Base-by-base conservation (phyloP, 177 flowering plant genomes). In the Vitis hybrid region DNA sequence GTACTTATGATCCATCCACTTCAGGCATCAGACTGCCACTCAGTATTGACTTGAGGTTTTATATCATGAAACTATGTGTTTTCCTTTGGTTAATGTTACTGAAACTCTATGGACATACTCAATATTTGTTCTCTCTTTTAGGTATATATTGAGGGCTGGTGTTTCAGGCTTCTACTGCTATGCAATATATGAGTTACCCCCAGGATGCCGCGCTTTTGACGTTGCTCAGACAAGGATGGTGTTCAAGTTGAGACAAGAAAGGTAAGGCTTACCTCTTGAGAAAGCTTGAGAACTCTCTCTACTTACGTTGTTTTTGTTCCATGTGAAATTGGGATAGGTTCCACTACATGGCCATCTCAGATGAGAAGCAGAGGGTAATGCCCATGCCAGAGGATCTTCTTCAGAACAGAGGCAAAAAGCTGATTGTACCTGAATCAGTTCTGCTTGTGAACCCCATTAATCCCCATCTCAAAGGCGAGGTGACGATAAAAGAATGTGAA, bases 331-430 rank as follows among this genome's bases (percentile, higher is more conserved):
- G 19, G 48, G 48, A 31, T 57, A 89, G 90, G 82, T 87, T 89
- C 56, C 85, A 79, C 18, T 86, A 89, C 76, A 87, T 89, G 90
- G 89, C 93, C 29, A 75, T 85, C 57, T 65, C 89, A 33, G 90
- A 89, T 69, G 79, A 82, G 26, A 87, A 79, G 68, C 88, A 87
- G 71, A 79, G 85, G 67, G 71, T 79, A 71, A 89, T 89, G 93
- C 93, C 89, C 50, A 75, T 82, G 79, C 87, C 85, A 29, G 78
- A 84, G 56, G 93, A 89, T 73, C 60, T 80, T 33, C 75, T 72
- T 19, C 83, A 79, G 0, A 69, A 48, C 20, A 79, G 84, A 72
- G 69, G 87, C 65, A 50, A 81, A 55, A 64, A 45, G 31, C 81
- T 82, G 8, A 82, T 83, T 26, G 81, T 80, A 1, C 83, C 85